phyloP scores from a whole-genome alignment of 352 stramenopile genomes.

The Phytophthora litchii region DNA sequence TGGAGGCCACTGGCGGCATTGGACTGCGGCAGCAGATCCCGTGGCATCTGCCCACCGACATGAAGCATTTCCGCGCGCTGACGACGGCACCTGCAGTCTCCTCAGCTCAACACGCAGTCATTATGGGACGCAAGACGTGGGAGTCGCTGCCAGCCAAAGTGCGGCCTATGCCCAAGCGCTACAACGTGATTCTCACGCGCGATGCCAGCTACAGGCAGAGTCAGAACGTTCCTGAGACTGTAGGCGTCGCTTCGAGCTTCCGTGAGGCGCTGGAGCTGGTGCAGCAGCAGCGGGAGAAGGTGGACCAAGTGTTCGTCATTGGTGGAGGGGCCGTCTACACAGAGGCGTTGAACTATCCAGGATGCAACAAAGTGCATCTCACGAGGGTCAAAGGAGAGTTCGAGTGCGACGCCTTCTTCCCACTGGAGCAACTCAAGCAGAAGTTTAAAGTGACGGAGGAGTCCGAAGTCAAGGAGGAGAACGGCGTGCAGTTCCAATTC shows the following conservation, averaged over 20 bases:
- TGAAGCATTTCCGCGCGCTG: slow-evolving; percentile 97
- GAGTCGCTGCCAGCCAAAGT: slow-evolving; percentile 97
- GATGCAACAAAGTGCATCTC: slow-evolving; percentile 90
- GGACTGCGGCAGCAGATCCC: slow-evolving; percentile 89
- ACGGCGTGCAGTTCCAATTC: slow-evolving; percentile 82
- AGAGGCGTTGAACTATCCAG: slow-evolving; percentile 86
- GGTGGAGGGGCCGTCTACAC: slow-evolving; percentile 95
- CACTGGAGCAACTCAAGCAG: slow-evolving; percentile 64
- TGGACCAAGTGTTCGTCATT: slow-evolving; percentile 97
- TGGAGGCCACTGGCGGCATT: slow-evolving; percentile 88
- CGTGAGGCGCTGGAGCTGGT: slow-evolving; percentile 92
- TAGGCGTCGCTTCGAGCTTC: slow-evolving; percentile 90
- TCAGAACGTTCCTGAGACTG: slow-evolving; percentile 63
- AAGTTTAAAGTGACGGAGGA: slow-evolving; percentile 52
- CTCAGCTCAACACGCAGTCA: slow-evolving; percentile 93
- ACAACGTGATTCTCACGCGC: slow-evolving; percentile 97
- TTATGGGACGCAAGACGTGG: slow-evolving; percentile 99
- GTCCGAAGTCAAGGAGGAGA: slow-evolving; percentile 76
- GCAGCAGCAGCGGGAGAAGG: slow-evolving; percentile 56
- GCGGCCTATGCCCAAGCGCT: slow-evolving; percentile 92
- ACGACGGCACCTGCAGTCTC: slow-evolving; percentile 56
- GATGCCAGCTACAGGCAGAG: slow-evolving; percentile 60
- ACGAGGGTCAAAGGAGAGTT: slow-evolving; percentile 88
- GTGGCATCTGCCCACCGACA: slow-evolving; percentile 95
- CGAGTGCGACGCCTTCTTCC: slow-evolving; percentile 95